Base-by-base conservation (phyloP, 495 filamentous ascomycete species). In the Aspergillus conjunctus region DNA sequence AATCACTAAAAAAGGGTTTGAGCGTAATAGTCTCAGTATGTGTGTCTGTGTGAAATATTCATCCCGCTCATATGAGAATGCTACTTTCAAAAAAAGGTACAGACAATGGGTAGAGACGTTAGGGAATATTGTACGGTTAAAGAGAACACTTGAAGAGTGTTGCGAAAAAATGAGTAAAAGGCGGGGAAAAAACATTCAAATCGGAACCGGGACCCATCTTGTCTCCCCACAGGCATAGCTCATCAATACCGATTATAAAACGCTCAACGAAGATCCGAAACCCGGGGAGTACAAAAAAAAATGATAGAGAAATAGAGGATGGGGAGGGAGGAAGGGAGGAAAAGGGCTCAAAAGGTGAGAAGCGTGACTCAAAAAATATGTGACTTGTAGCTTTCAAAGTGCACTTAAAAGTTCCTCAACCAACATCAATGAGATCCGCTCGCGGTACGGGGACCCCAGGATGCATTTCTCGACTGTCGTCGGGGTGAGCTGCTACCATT, bases 401-500 rank as follows among this genome's bases (percentile, higher is more conserved):
- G 37, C 45, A 56, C 52, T 37, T 31, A 51, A 17, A 34, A 53
- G 15, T 17, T 60, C 17, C 30, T 51, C 55, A 45, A 30, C 30
- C 12, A 11, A 10, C 21, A 56, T 62, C 63, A 71, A 46, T 66
- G 68, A 21, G 69, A 56, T 21, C 65, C 64, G 45, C 61, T 71
- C 33, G 54, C 59, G 1, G 60, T 58, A 44, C 65, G 65, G 11
- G 72, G 66, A 31, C 71, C 73, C 74, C 72, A 77, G 14, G 73
- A 68, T 56, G 68, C 63, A 34, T 63, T 71, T 37, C 67, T 66
- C 9, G 72, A 71, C 58, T 68, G 69, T 50, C 72, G 65, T 46
- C 71, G 71, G 15, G 71, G 52, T 52, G 72, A 72, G 1, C 64
- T 63, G 21, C 57, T 58, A 9, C 66, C 65, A 31, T 66, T 68